Base-by-base conservation (phyloP, 495 filamentous ascomycete genomes). In the Parmelia sp. region DNA sequence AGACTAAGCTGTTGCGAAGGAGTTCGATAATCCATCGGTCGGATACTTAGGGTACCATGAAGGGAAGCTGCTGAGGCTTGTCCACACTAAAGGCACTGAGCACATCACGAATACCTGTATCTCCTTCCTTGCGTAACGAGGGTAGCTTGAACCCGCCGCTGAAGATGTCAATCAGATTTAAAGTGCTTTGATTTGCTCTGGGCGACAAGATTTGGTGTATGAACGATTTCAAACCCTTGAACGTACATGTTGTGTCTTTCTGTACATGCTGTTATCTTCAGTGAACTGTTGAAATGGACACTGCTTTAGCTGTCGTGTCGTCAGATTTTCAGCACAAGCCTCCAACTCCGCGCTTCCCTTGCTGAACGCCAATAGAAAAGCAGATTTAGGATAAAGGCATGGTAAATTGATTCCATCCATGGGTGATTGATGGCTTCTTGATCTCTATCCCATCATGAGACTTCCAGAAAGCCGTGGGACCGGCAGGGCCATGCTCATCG, bases 391-490 rank as follows among this genome's bases (percentile, higher is more conserved):
- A 63, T 9, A 27, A 44, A 25, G 61, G 35, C 23, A 57, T 21
- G 6, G 44, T 44, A 35, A 47, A 57, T 44, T 47, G 37, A 55
- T 63, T 44, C 25, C 40, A 45, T 57, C 45, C 47, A 35, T 36
- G 36, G 45, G 49, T 35, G 31, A 4, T 23, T 44, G 37, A 15
- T 33, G 36, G 61, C 21, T 45, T 58, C 64, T 59, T 61, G 57
- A 25, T 37, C 44, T 68, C 65, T 23, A 64, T 61, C 3, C 65
- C 66, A 53, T 88, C 83, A 37, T 76, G 79, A 7, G 83, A 71
- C 74, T 89, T 89, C 86, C 86, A 89, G 69, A 87, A 88, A 9
- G 82, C 81, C 19, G 84, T 85, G 10, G 86, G 86, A 7, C 86
- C 86, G 4, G 78, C 84, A 0, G 86, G 86, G 7, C 85, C 85